phyloP scores from a whole-genome alignment of 495 filamentous ascomycete species.

The Penicillium cataractarum region DNA sequence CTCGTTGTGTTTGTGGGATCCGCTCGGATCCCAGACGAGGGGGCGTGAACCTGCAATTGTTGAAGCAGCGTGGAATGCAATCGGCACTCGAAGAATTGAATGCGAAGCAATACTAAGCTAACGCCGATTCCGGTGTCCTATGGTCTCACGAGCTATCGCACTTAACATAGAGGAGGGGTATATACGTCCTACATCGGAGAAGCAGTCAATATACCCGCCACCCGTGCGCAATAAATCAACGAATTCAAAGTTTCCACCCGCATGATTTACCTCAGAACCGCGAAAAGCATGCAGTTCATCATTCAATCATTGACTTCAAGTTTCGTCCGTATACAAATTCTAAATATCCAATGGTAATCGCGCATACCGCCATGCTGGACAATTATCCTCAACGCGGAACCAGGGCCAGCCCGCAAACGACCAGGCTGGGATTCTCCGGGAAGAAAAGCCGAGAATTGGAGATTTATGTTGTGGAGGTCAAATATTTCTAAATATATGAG shows the following conservation, averaged over 20 bases:
- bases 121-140: not conserved
- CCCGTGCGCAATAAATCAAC: not conserved
- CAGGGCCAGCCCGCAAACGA: not conserved
- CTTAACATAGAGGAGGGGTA: not conserved
- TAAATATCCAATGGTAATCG: not conserved
- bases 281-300: not conserved
- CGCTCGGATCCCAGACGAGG: slow-evolving; percentile 30
- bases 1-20: slow-evolving; percentile 37
- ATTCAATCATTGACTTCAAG: not conserved
- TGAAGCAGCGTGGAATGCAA: slow-evolving; percentile 13
- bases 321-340: not conserved
- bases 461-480: not conserved
- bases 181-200: not conserved
- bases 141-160: not conserved
- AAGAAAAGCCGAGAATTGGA: not conserved
- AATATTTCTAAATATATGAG: not conserved
- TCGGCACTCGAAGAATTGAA: slow-evolving; percentile 7
- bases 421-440: not conserved
- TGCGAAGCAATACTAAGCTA: not conserved
- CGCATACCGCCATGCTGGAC: not conserved
- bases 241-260: not conserved
- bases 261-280: not conserved
- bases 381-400: not conserved
- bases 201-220: not conserved
- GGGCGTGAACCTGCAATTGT: slow-evolving; percentile 33